A percentile compares a stretch with the other conserved stretches of the same genome.
phyloP scores from a whole-genome alignment of 2,329 filamentous ascomycete species.

The Clarireedia sp. region DNA sequence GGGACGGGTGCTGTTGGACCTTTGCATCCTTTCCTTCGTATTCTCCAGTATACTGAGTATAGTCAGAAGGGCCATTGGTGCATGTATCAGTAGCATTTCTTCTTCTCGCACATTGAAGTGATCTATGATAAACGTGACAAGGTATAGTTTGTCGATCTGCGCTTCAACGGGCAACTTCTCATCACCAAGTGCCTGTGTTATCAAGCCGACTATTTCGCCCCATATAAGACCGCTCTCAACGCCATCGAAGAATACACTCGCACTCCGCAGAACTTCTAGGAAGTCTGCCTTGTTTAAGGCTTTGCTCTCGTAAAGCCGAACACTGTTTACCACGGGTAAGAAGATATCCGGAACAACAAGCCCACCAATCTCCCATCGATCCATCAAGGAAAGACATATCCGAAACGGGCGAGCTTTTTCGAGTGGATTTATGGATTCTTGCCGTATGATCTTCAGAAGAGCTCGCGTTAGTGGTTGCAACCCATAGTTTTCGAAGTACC shows the following conservation, averaged over 20 bases:
- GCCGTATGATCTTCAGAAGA: conserved; percentile 67
- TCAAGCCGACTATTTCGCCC: conserved; percentile 65
- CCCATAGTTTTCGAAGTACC: conserved; percentile 78
- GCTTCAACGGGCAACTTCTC: conserved; percentile 33
- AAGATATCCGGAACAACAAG: conserved; percentile 84
- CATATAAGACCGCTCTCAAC: conserved; percentile 94
- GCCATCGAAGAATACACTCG: conserved; percentile 93
- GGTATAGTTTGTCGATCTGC: conserved; percentile 55
- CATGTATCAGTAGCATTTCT: conserved; percentile 85
- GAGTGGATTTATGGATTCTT: conserved; percentile 42
- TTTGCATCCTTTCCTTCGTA: conserved; percentile 32
- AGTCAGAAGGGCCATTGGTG: conserved; percentile 66
- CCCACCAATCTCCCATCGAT: conserved; percentile 94
- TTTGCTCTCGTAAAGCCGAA: conserved; percentile 62
- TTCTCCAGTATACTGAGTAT: conserved; percentile 51
- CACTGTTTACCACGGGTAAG: conserved; percentile 72
- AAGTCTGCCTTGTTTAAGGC: conserved; percentile 63
- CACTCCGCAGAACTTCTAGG: conserved; percentile 81
- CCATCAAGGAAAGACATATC: conserved; percentile 92
- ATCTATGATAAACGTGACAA: conserved; percentile 73
- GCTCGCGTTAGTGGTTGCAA: conserved; percentile 66
- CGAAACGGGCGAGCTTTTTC: conserved; percentile 81
- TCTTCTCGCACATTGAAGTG: conserved; percentile 94
- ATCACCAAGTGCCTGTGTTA: conserved; percentile 51
- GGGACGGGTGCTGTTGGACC: conserved; percentile 21